phyloP scores from a whole-genome alignment of 2,329 filamentous ascomycete genomes.

The Myriosclerotinia scirpicola region DNA sequence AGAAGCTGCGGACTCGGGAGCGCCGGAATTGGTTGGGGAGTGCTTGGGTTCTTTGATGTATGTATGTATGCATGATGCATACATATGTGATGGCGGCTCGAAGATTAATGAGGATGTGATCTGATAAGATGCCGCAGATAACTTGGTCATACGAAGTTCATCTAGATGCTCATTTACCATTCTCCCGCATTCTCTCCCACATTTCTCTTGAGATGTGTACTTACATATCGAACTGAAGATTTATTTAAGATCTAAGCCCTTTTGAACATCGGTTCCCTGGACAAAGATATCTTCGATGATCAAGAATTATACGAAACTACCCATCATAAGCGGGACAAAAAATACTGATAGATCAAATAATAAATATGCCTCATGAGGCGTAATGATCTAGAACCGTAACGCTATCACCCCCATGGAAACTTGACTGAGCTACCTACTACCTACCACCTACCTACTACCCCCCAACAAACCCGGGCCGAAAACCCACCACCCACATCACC shows the following conservation, averaged over 20 bases:
- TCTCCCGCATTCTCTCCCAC: too few relatives aligned
- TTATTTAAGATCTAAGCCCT: not conserved
- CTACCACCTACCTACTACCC: too few relatives aligned
- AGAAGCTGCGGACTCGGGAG: too few relatives aligned
- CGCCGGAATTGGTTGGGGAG: too few relatives aligned
- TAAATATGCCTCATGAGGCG: too few relatives aligned
- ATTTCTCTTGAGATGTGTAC: not conserved
- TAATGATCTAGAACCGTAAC: not conserved
- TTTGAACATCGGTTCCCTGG: not conserved
- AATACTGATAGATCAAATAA: constrained; percentile 1
- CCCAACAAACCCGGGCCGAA: not conserved
- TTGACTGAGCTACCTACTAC: too few relatives aligned
- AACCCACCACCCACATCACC: not conserved
- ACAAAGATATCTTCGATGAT: not conserved
- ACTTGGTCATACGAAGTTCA: not conserved
- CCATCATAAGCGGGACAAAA: not conserved
- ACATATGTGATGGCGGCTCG: not conserved
- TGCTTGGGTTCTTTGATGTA: not conserved
- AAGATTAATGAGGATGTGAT: too few relatives aligned
- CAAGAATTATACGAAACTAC: not conserved
- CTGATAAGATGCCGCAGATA: not conserved
- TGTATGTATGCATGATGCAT: not conserved
- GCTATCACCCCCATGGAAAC: too few relatives aligned
- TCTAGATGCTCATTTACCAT: not conserved
- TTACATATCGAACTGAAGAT: not conserved